phyloP scores from a whole-genome alignment of 2,329 filamentous ascomycete genomes.

The Microascus cirrosus region DNA sequence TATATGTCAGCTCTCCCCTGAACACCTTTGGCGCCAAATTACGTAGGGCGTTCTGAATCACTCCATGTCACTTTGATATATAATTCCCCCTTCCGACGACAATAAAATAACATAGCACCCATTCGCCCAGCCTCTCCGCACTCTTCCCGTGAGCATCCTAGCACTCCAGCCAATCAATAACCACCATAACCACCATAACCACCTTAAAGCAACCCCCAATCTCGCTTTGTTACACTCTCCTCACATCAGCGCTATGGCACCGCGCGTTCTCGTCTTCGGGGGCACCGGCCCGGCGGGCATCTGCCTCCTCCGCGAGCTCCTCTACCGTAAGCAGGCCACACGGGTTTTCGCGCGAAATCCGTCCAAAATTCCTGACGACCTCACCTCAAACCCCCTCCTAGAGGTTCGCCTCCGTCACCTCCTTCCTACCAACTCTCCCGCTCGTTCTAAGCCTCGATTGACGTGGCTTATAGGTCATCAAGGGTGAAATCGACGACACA shows the following conservation, averaged over 20 bases:
- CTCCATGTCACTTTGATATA: no score
- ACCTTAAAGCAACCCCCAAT: no score
- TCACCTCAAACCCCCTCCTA: constrained; percentile 10
- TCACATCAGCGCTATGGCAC: not conserved
- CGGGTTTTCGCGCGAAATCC: constrained; percentile 10
- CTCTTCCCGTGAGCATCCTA: no score
- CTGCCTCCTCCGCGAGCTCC: constrained; percentile 16
- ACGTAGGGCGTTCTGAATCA: no score
- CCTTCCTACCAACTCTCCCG: not conserved
- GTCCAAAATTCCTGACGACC: constrained; percentile 13
- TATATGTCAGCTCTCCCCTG: no score
- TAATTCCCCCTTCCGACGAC: no score
- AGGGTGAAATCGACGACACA: constrained; percentile 13
- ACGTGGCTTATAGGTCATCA: constrained; percentile 10
- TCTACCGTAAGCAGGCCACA: constrained; percentile 13
- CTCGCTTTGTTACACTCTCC: no score
- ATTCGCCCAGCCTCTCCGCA: no score
- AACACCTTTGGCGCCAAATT: no score
- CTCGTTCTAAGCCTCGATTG: not conserved
- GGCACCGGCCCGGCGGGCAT: constrained; percentile 20
- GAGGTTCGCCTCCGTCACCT: constrained; percentile 5
- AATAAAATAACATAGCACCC: no score
- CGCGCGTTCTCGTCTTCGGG: constrained; percentile 15
- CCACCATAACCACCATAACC: no score
- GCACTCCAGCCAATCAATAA: no score